Base-by-base conservation (phyloP, 306 rosid genomes). In the Acacia confusa region DNA sequence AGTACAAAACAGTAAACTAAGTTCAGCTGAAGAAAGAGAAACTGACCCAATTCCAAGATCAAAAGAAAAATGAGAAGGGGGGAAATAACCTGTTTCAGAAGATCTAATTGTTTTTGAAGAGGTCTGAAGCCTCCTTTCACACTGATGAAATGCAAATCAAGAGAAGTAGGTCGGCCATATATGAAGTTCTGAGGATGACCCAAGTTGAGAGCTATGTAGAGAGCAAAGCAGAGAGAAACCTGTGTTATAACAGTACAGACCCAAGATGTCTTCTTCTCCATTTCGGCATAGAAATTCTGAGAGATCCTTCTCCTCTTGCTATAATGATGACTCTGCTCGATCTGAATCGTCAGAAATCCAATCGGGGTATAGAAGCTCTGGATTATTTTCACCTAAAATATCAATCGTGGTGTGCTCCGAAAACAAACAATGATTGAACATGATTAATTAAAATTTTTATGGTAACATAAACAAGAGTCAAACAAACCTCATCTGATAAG, bases 121-220 rank as follows among this genome's bases (percentile, higher is more conserved):
- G 89, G 82, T 80, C 95, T 88, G 75, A 86, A 91, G 24, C 91
- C 95, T 53, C 95, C 95, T 48, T 61, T 80, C 24, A 91, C 90
- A 50, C 87, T 87, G 45, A 91, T 82, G 58, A 89, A 91, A 78
- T 81, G 80, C 78, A 87, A 79, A 84, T 83, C 90, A 69, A 81
- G 81, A 65, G 58, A 74, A 38, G 36, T 75, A 14, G 14, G 82
- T 60, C 68, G 86, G 67, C 63, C 87, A 74, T 60, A 81, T 77
- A 32, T 4, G 41, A 81, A 44, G 15, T 78, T 68, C 52, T 79
- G 82, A 66, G 87, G 88, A 11, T 81, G 88, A 72, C 93, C 91
- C 84, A 87, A 74, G 76, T 87, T 81, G 17, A 87, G 79, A 61
- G 87, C 87, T 43, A 86, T 27, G 71, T 85, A 86, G 77, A 91